Evolutionary conservation across 768 basidiomycete genomes (phyloP).

Genomic region (Panellus pusillus): DNA sequence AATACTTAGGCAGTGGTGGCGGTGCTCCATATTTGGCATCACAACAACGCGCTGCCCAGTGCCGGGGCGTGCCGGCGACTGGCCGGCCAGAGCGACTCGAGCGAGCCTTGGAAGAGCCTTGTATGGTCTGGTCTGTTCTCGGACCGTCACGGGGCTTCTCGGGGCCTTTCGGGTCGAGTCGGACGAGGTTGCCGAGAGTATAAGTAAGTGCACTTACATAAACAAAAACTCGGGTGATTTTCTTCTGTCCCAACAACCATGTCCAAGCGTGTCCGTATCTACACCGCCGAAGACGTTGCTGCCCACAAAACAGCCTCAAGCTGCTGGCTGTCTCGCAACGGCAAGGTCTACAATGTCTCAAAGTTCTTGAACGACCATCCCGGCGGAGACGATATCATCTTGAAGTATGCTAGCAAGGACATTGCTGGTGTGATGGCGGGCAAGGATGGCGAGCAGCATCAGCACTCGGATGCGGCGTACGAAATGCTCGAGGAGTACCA

Average conservation of each 20-base stretch:
- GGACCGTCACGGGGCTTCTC: no score
- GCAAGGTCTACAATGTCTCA: conserved; percentile 91
- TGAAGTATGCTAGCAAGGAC: conserved; percentile 82
- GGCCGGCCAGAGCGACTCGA: no score
- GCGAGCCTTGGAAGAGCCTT: no score
- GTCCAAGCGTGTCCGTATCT: conserved; percentile 71
- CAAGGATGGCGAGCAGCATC: conserved; percentile 73
- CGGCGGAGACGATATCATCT: conserved; percentile 90
- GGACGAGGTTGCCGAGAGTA: no score
- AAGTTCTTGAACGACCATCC: conserved; percentile 85
- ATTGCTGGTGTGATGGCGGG: conserved; percentile 69
- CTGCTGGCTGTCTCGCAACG: conserved; percentile 81
- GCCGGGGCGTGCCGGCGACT: no score
- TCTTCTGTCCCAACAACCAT: conserved; percentile 34
- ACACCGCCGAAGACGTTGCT: conserved; percentile 71
- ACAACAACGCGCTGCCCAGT: no score
- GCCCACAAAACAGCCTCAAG: conserved; percentile 57
- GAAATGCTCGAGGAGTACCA: conserved; percentile 88
- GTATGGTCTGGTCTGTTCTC: no score
- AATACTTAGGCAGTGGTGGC: neutral
- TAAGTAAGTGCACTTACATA: no score
- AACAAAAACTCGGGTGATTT: neutral
- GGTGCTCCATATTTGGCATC: no score
- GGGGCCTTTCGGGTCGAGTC: no score
- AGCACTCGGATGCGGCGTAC: conserved; percentile 89